phyloP scores from a whole-genome alignment of 495 filamentous ascomycete genomes.

The Aspergillus steynii region DNA sequence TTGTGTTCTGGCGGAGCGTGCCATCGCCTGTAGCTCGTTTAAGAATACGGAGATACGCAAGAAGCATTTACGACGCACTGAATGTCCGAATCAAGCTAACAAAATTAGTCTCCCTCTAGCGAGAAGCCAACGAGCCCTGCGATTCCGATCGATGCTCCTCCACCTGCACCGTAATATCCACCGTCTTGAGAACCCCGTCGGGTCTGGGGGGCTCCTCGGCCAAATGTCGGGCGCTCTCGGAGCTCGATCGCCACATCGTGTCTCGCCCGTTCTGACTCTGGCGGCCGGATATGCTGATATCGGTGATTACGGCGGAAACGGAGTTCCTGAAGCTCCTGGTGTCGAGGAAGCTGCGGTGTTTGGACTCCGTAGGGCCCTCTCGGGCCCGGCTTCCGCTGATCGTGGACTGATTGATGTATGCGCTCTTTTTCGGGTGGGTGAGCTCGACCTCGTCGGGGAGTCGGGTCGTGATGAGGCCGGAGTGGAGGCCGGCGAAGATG shows the following conservation, averaged over 20 bases:
- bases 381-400: constrained; percentile 5
- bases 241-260: constrained; percentile 3
- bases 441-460: constrained; percentile 25
- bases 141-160: neutral
- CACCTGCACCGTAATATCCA: constrained; percentile 26
- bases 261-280: constrained; percentile 4
- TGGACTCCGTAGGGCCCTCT: neutral
- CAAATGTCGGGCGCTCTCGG: constrained; percentile 20
- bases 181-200: constrained; percentile 21
- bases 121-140: neutral
- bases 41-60: too few species aligned
- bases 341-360: neutral
- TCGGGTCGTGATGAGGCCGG: constrained; percentile 34
- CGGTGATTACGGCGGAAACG: constrained; percentile 9
- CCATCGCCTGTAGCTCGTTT: too few species aligned
- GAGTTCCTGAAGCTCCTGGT: neutral
- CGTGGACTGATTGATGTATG: constrained; percentile 18
- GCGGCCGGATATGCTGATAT: constrained; percentile 5
- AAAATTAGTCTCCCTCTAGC: neutral
- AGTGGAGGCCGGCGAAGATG: constrained; percentile 37
- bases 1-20: too few species aligned
- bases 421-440: constrained; percentile 14
- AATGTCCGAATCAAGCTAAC: neutral
- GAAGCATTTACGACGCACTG: neutral
- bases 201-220: constrained; percentile 8